A percentile compares a stretch with the other conserved stretches of the same genome.
phyloP scores from a whole-genome alignment of 2,329 filamentous ascomycete genomes.

The Calonectria pauciramosa region DNA sequence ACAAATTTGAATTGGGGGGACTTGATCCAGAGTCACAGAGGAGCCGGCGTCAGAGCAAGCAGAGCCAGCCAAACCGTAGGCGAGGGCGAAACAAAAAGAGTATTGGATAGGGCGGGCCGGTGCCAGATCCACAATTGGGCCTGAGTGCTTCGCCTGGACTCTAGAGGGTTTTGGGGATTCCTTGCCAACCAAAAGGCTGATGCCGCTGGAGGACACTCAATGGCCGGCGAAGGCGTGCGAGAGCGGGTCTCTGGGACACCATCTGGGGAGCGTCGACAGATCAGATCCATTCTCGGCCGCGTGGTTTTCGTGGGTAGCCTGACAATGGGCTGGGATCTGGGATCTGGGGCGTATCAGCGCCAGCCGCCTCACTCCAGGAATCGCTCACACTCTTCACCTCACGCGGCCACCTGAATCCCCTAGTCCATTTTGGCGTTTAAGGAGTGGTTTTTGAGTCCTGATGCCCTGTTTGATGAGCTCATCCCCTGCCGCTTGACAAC shows the following conservation, averaged over 20 bases:
- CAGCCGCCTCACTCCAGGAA: constrained; percentile 42
- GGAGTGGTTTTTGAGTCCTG: constrained; percentile 22
- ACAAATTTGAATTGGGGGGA: constrained; percentile 25
- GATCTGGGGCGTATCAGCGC: constrained; percentile 33
- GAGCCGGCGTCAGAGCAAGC: constrained; percentile 20
- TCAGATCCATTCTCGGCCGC: constrained; percentile 48
- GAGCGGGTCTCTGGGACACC: constrained; percentile 39
- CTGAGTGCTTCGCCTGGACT: constrained; percentile 50
- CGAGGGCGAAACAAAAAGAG: constrained; percentile 29
- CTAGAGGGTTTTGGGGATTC: constrained; percentile 38
- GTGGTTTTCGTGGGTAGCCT: constrained; percentile 42
- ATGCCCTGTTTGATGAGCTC: constrained; percentile 13
- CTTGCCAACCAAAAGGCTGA: constrained; percentile 42
- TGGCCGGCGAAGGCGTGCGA: constrained; percentile 29
- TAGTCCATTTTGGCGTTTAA: constrained; percentile 11
- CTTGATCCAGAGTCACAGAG: constrained; percentile 26
- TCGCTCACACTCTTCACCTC: constrained; percentile 24
- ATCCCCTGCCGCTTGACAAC: constrained; percentile 18
- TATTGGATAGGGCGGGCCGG: constrained; percentile 40
- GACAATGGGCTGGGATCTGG: constrained; percentile 39
- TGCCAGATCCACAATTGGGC: constrained; percentile 53
- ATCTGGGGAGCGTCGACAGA: constrained; percentile 47
- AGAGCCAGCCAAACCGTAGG: constrained; percentile 33
- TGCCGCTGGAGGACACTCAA: constrained; percentile 28
- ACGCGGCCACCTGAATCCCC: constrained; percentile 14